A percentile compares a stretch with the other conserved stretches of the same genome.
phyloP scores from a whole-genome alignment of 176 grass and related monocot genomes.

The Carex myosuroides region DNA sequence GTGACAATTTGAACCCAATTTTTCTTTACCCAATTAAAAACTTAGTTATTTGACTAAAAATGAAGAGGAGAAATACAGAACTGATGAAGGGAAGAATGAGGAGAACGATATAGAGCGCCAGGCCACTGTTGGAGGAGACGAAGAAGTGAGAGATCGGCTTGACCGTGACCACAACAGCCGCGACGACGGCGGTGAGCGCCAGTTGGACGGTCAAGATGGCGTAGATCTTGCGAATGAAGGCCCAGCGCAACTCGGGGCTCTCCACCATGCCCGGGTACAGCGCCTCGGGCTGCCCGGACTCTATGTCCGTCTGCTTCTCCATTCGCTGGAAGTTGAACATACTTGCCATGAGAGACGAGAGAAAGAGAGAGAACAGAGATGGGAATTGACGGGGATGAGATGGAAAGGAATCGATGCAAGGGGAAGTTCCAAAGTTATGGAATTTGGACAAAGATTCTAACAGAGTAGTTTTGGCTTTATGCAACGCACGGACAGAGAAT shows the following conservation, averaged over 20 bases:
- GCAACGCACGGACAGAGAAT: too few species aligned
- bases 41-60: not conserved
- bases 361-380: not conserved
- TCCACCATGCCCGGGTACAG: conserved; percentile 72
- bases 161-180: conserved; percentile 61
- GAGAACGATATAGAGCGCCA: conserved; percentile 60
- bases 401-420: not conserved
- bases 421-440: not conserved
- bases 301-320: conserved; percentile 53
- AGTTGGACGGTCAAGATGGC: conserved; percentile 62
- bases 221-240: conserved; percentile 86
- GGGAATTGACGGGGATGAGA: not conserved
- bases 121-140: conserved; percentile 39
- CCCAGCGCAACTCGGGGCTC: conserved; percentile 66
- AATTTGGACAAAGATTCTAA: too few species aligned
- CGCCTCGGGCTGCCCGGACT: conserved; percentile 9
- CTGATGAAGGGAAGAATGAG: conserved; percentile 60
- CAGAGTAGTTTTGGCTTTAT: too few species aligned
- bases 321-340: conserved; percentile 26
- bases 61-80: not conserved
- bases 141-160: conserved; percentile 65
- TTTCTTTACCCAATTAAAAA: not conserved
- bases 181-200: conserved; percentile 51
- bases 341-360: not conserved
- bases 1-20: not conserved